Evolutionary conservation across 2,329 filamentous ascomycete species (phyloP), one percentile per base, ranked within the genome.

Genomic region (Apiospora aurea): DNA sequence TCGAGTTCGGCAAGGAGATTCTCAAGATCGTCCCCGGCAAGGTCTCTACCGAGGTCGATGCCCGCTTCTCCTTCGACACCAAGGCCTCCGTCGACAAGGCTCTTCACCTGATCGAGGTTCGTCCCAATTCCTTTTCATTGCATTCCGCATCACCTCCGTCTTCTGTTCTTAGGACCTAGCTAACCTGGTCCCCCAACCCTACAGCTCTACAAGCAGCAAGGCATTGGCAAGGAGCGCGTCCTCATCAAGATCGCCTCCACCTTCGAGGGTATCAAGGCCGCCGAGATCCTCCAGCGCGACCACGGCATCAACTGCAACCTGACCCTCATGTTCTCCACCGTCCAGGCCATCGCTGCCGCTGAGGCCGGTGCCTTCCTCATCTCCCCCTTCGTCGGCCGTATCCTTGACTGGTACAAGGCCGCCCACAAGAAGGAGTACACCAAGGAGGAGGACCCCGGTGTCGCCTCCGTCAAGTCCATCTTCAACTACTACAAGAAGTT

Each of bases 401-500:
- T 99, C 82, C 93, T 99, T 78, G 96, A 99, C 88, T 99, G 96
- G 96, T 98, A 92, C 94, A 99, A 99, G 94, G 94, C 94, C 73
- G 87, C 91, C 79, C 94, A 91, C 84, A 97, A 97, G 92, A 95
- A 97, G 90, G 93, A 96, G 78, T 99, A 95, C 91, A 81, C 88
- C 83, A 90, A 94, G 84, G 87, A 93, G 85, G 94, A 97, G 84
- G 96, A 99, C 88, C 96, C 96, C 72, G 96, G 96, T 88, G 96
- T 99, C 85, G 90, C 94, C 87, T 96, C 93, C 77, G 96, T 99
- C 82, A 90, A 96, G 89, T 82, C 80, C 85, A 99, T 99, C 88
- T 99, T 93, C 92, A 96, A 99, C 91, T 99, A 99, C 94, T 99
- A 99, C 93, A 99, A 99, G 94, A 98, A 98, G 90, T 94, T 88